Conservation (phyloP, 805 yeast genomes). For the Saturnispora saitoi region DNA sequence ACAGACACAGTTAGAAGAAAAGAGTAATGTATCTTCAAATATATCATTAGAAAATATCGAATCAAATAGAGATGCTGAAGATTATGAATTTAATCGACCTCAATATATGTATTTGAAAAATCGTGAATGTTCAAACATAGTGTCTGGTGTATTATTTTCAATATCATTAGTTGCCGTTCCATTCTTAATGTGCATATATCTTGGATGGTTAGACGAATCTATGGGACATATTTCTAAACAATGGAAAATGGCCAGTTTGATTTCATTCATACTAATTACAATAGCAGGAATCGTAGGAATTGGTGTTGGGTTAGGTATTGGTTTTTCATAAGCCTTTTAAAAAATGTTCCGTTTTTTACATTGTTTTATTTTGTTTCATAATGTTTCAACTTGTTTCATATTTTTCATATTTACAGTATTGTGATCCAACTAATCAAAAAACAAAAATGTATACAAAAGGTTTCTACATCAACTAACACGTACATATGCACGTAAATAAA, state of each 20-base stretch:
- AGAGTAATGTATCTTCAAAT: background rate
- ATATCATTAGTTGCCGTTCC: slow-evolving; percentile 4
- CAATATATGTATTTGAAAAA: slow-evolving; percentile 1
- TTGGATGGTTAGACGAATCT: slow-evolving; percentile 5
- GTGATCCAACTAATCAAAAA: no score
- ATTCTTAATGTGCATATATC: slow-evolving; percentile 2
- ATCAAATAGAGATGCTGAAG: background rate
- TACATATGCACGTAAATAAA: no score
- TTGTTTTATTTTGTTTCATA: background rate
- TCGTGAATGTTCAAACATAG: background rate
- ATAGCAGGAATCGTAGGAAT: slow-evolving; percentile 19
- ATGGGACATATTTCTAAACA: background rate
- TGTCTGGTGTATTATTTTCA: background rate
- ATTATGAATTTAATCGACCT: background rate
- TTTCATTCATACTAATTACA: slow-evolving; percentile 15
- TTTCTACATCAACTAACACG: no score
- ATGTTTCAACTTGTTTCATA: no score
- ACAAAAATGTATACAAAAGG: no score
- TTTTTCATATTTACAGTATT: no score
- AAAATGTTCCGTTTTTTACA: background rate
- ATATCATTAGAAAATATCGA: background rate
- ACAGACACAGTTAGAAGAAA: background rate
- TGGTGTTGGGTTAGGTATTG: slow-evolving; percentile 23
- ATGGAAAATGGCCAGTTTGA: slow-evolving; percentile 19
- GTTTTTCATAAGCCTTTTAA: slow-evolving; percentile 10